Conservation (phyloP, 352 stramenopile species). For the Pythium utonaiense region DNA sequence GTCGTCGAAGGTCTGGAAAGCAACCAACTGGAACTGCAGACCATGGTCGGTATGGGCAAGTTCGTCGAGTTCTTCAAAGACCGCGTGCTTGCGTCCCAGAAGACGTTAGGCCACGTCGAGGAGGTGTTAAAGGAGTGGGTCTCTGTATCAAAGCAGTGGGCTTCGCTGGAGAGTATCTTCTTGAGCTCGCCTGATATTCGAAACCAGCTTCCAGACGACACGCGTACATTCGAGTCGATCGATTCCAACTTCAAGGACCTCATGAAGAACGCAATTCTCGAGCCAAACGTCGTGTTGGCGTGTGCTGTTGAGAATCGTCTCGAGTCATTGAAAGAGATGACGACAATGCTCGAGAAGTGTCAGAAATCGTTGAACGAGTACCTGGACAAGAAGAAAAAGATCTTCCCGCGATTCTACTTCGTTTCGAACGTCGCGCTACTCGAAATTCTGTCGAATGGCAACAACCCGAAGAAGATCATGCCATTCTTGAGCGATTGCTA, state of each 20-base stretch:
- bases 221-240: constrained; percentile 84
- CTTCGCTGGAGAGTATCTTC: constrained; percentile 87
- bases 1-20: constrained; percentile 84
- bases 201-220: constrained; percentile 85
- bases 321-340: constrained; percentile 86
- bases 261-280: constrained; percentile 88
- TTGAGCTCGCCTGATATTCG: constrained; percentile 86
- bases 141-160: constrained; percentile 85
- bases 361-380: constrained; percentile 89
- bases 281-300: constrained; percentile 74
- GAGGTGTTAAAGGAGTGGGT: constrained; percentile 88
- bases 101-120: constrained; percentile 80
- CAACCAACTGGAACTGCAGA: constrained; percentile 86
- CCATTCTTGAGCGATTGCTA: constrained; percentile 97
- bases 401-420: constrained; percentile 90
- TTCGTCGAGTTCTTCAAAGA: constrained; percentile 91
- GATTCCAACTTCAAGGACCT: constrained; percentile 90
- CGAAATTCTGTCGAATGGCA: constrained; percentile 87
- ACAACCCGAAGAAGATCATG: constrained; percentile 97
- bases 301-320: constrained; percentile 79
- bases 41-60: constrained; percentile 90
- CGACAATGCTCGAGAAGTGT: constrained; percentile 84
- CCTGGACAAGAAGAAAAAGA: constrained; percentile 91
- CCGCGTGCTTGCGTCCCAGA: constrained; percentile 70
- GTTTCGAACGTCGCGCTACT: constrained; percentile 85